Conservation (phyloP, 2,329 filamentous ascomycete genomes). For the Cladosporium sp. region DNA sequence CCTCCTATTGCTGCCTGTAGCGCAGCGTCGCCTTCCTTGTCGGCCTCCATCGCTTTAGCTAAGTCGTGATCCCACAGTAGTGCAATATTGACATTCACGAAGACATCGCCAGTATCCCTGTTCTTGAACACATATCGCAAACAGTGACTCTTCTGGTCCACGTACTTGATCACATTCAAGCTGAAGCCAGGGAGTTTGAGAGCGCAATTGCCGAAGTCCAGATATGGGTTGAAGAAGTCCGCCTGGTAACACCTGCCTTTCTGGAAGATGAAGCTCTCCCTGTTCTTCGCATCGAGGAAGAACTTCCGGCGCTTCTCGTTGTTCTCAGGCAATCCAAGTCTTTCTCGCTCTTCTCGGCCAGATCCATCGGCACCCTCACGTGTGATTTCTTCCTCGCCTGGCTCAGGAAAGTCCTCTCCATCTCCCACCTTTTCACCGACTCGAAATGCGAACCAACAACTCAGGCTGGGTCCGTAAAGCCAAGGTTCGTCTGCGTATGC, state of each 20-base stretch:
- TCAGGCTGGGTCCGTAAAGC: slow-evolving; percentile 67
- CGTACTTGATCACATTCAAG: slow-evolving; percentile 42
- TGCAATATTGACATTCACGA: slow-evolving; percentile 44
- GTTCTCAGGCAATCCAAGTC: slow-evolving; percentile 33
- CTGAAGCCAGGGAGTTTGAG: slow-evolving; percentile 44
- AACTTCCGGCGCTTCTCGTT: slow-evolving; percentile 43
- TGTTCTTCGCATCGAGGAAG: slow-evolving; percentile 35
- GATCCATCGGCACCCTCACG: slow-evolving; percentile 39
- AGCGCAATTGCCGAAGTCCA: slow-evolving; percentile 45
- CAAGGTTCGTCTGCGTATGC: slow-evolving; percentile 82
- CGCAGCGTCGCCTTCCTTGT: slow-evolving; percentile 16
- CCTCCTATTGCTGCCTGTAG: not conserved
- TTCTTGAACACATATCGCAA: slow-evolving; percentile 45
- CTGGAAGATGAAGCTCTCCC: slow-evolving; percentile 40
- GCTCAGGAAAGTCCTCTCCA: slow-evolving; percentile 24
- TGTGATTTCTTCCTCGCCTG: slow-evolving; percentile 28
- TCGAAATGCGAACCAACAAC: slow-evolving; percentile 30
- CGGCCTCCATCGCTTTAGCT: slow-evolving; percentile 31
- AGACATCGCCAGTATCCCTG: slow-evolving; percentile 36
- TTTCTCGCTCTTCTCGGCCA: slow-evolving; percentile 29
- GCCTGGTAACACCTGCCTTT: slow-evolving; percentile 41
- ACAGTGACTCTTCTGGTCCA: slow-evolving; percentile 46
- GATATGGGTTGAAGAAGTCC: slow-evolving; percentile 47
- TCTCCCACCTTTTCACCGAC: slow-evolving; percentile 24
- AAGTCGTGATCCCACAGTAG: slow-evolving; percentile 43